Conservation (phyloP, 306 rosid species). For the Fagus crenata region DNA sequence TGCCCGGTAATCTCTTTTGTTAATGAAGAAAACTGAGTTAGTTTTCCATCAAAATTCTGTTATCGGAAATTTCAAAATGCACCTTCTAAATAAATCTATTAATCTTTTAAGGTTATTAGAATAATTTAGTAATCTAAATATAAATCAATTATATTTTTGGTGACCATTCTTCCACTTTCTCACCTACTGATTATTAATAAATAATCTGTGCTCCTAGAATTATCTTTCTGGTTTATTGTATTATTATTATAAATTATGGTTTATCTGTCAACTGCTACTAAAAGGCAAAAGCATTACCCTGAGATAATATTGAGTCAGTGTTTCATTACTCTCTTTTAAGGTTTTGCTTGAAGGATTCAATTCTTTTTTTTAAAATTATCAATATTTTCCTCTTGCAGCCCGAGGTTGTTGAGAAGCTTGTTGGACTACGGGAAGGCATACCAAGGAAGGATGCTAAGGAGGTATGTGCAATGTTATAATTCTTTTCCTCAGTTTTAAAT, state of each 20-base stretch:
- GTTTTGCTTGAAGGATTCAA: conserved; percentile 1
- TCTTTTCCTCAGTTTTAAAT: conserved; percentile 22
- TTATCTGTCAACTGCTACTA: neutral
- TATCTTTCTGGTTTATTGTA: neutral
- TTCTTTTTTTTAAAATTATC: conserved; percentile 13
- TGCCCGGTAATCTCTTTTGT: conserved; percentile 73
- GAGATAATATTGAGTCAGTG: neutral
- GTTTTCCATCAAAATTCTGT: neutral
- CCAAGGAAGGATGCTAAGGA: conserved; percentile 98
- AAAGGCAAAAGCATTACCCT: neutral
- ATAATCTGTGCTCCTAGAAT: neutral
- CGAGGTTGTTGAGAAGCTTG: conserved; percentile 97
- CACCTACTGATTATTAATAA: neutral
- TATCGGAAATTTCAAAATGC: neutral
- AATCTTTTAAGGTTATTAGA: neutral
- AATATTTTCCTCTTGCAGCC: conserved; percentile 52
- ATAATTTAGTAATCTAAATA: neutral
- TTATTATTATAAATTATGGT: too few species aligned
- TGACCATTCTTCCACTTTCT: neutral
- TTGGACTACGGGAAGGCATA: conserved; percentile 89
- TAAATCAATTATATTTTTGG: neutral
- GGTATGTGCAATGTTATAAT: conserved; percentile 47
- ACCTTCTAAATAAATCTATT: too few species aligned
- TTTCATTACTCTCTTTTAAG: neutral
- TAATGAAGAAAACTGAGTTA: neutral